Evolutionary conservation across 2,329 filamentous ascomycete species (phyloP).

Genomic region (Pleurostoma richardsiae): DNA sequence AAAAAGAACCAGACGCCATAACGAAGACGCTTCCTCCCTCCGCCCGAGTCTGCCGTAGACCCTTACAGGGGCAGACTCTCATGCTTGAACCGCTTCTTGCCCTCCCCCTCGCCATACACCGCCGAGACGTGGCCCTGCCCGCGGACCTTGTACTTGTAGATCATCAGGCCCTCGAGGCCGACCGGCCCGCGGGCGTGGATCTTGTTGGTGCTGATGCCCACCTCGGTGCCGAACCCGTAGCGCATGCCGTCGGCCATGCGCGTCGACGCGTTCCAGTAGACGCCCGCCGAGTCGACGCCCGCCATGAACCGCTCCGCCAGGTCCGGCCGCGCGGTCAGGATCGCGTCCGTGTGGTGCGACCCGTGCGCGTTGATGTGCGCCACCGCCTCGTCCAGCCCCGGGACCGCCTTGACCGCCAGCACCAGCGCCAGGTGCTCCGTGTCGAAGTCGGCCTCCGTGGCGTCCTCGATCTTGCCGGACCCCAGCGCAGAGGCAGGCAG

Average conservation of each 20-base stretch:
- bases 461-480: slow-evolving; percentile 53
- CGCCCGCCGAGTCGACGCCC: slow-evolving; percentile 81
- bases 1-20: no score
- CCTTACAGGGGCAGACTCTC: slow-evolving; percentile 42
- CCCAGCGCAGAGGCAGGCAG: slow-evolving; percentile 29
- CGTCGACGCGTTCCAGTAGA: slow-evolving; percentile 96
- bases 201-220: slow-evolving; percentile 98
- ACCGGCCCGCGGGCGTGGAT: slow-evolving; percentile 93
- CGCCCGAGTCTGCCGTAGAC: no score
- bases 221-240: slow-evolving; percentile 96
- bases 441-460: slow-evolving; percentile 67
- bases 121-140: slow-evolving; percentile 79
- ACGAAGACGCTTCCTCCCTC: no score
- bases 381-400: slow-evolving; percentile 65
- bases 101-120: slow-evolving; percentile 64
- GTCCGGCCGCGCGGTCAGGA: slow-evolving; percentile 65
- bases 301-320: slow-evolving; percentile 79
- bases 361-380: slow-evolving; percentile 87
- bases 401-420: slow-evolving; percentile 77
- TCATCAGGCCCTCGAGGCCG: slow-evolving; percentile 88
- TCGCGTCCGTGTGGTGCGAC: slow-evolving; percentile 90
- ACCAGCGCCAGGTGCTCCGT: slow-evolving; percentile 87
- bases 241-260: slow-evolving; percentile 95
- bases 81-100: slow-evolving; percentile 55
- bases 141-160: slow-evolving; percentile 92